Conservation (phyloP, 495 filamentous ascomycete species). For the Penicillium flavigenum region DNA sequence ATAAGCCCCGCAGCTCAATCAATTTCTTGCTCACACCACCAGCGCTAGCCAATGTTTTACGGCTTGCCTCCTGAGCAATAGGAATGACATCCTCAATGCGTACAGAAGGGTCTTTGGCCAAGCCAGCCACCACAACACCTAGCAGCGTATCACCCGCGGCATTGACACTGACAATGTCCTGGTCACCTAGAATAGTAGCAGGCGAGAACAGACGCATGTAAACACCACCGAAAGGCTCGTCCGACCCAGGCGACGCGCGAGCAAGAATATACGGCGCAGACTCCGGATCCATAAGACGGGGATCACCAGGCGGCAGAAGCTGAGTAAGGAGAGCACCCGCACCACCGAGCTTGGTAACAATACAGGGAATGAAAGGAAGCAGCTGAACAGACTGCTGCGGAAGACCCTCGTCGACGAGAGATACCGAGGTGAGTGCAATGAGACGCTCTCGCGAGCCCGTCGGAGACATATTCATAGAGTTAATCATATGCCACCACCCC, state of each 20-base stretch:
- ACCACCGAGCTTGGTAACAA: slow-evolving; percentile 80
- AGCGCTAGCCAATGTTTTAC: slow-evolving; percentile 67
- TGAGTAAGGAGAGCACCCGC: slow-evolving; percentile 77
- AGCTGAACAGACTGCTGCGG: slow-evolving; percentile 81
- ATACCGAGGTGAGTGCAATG: slow-evolving; percentile 54
- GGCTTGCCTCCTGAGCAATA: slow-evolving; percentile 68
- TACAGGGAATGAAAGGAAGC: slow-evolving; percentile 80
- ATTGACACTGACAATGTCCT: slow-evolving; percentile 82
- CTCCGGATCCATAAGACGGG: slow-evolving; percentile 58
- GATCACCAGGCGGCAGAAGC: slow-evolving; percentile 63
- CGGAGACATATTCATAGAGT: slow-evolving; percentile 62
- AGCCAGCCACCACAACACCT: slow-evolving; percentile 72
- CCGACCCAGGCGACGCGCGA: slow-evolving; percentile 44
- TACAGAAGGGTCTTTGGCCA: slow-evolving; percentile 37
- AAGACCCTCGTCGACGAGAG: slow-evolving; percentile 73
- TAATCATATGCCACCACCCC: slow-evolving; percentile 75
- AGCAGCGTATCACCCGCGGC: slow-evolving; percentile 93
- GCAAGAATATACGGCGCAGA: slow-evolving; percentile 68
- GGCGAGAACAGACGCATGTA: slow-evolving; percentile 81
- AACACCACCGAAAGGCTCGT: slow-evolving; percentile 66
- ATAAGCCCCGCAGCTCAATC: slow-evolving; percentile 10
- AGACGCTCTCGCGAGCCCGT: slow-evolving; percentile 64
- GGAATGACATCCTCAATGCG: slow-evolving; percentile 45
- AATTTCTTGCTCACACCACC: slow-evolving; percentile 64
- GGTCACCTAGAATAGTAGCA: slow-evolving; percentile 54